Percentiles rank a stretch among this genome's conserved stretches.
Evolutionary conservation across 345 rosid species (phyloP).

Genomic region (Salix viminalis): DNA sequence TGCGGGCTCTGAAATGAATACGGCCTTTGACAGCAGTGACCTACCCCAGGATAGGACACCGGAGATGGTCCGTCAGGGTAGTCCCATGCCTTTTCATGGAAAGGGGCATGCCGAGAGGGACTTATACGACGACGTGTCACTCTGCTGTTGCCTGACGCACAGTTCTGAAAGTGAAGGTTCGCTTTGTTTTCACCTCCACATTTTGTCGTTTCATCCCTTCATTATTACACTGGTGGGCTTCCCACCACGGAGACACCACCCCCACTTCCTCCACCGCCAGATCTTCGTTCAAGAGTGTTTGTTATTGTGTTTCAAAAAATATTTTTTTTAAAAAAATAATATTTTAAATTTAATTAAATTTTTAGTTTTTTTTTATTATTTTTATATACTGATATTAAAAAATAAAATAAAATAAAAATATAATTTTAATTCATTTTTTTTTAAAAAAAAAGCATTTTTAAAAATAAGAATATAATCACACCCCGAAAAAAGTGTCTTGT

Average conservation of each 20-base stretch:
- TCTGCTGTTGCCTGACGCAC: background rate
- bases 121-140: background rate
- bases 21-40: background rate
- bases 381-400: too few relatives aligned
- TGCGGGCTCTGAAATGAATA: background rate
- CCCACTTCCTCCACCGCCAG: background rate
- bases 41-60: slow-evolving; percentile 15
- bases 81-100: slow-evolving; percentile 12
- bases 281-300: too few relatives aligned
- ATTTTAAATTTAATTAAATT: too few relatives aligned
- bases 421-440: too few relatives aligned
- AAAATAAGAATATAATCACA: too few relatives aligned
- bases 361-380: too few relatives aligned
- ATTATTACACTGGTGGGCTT: slow-evolving; percentile 1
- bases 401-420: too few relatives aligned
- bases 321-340: too few relatives aligned
- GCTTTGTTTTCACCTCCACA: background rate
- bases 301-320: background rate
- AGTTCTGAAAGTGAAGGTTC: background rate
- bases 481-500: too few relatives aligned
- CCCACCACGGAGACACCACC: slow-evolving; percentile 11
- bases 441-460: too few relatives aligned
- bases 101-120: slow-evolving; percentile 13
- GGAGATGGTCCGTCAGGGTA: background rate
- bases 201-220: background rate